Evolutionary conservation across 2,329 filamentous ascomycete genomes (phyloP), one percentile per base, ranked within the genome.

Genomic region (Eutypella sp.): DNA sequence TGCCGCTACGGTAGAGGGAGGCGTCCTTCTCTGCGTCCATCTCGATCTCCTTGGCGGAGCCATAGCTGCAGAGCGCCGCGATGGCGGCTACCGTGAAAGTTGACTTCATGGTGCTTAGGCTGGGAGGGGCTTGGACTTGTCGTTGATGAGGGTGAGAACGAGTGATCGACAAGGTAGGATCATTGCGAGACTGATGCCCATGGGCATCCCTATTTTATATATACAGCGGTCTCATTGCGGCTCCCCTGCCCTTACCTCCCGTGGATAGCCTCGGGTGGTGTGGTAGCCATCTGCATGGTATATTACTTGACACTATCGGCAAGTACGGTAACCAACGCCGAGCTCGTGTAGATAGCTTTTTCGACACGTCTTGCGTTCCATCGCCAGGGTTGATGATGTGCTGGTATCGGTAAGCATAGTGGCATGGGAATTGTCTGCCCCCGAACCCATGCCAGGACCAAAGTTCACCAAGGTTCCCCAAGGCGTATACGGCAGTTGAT

Each of bases 1-100:
- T 7, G 42, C 62, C 62, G 48, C 53, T 63, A 47, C 61, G 55
- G 51, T 59, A 65, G 48, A 65, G 47, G 40, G 60, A 51, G 16
- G 54, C 55, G 22, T 57, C 59, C 19, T 55, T 40, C 43, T 55
- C 52, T 44, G 60, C 57, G 39, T 65, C 53, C 20, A 57, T 56
- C 23, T 57, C 52, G 43, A 60, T 56, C 50, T 65, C 59, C 58
- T 62, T 64, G 42, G 56, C 63, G 22, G 55, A 41, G 19, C 52
- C 56, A 40, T 51, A 51, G 54, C 52, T 51, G 40, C 56, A 54
- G 44, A 61, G 49, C 33, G 56, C 58, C 54, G 53, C 55, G 25
- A 59, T 44, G 47, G 59, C 57, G 47, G 50, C 55, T 47, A 52
- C 45, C 41, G 57, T 56, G 38, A 60, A 40, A 39, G 50, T 41